These are phyloP conservation scores for Phytophthora palmivora DNA, from an alignment of 352 stramenopile genomes.

Conservation along the genomic window DNA sequence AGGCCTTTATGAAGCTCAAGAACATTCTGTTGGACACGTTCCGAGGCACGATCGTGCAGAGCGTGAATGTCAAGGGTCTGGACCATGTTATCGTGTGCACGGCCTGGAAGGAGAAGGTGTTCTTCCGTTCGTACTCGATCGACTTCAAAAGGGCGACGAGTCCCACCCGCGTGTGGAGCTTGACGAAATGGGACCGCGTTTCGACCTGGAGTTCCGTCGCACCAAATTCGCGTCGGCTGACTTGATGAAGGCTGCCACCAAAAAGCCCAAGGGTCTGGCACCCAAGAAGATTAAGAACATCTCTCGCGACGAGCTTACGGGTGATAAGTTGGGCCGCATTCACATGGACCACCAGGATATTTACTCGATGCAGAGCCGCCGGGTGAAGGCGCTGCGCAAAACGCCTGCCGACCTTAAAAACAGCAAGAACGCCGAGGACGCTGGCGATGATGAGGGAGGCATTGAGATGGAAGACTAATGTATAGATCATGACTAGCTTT, in stretches of 20 bases:
- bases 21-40: conserved; percentile 98
- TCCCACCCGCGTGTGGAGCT: conserved; percentile 89
- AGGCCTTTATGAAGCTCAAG: conserved; percentile 93
- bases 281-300: conserved; percentile 99
- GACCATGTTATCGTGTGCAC: conserved; percentile 98
- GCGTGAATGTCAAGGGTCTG: conserved; percentile 95
- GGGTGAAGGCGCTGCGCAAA: conserved; percentile 95
- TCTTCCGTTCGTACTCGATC: conserved; percentile 97
- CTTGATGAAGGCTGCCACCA: conserved; percentile 95
- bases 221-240: conserved; percentile 96
- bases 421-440: conserved; percentile 34
- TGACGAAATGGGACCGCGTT: conserved; percentile 91
- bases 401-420: conserved; percentile 84
- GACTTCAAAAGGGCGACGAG: conserved; percentile 93
- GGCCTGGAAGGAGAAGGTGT: conserved; percentile 91
- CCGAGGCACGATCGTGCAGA: conserved; percentile 95
- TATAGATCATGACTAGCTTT: conserved; percentile 44
- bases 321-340: conserved; percentile 98
- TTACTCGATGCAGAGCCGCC: conserved; percentile 95
- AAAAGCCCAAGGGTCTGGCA: conserved; percentile 92
- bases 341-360: conserved; percentile 99
- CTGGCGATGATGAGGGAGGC: conserved; percentile 38
- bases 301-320: conserved; percentile 96
- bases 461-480: conserved; percentile 64
- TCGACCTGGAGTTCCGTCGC: conserved; percentile 93